Evolutionary conservation across 2,329 filamentous ascomycete species (phyloP).

Genomic region (Neurospora crassa): DNA sequence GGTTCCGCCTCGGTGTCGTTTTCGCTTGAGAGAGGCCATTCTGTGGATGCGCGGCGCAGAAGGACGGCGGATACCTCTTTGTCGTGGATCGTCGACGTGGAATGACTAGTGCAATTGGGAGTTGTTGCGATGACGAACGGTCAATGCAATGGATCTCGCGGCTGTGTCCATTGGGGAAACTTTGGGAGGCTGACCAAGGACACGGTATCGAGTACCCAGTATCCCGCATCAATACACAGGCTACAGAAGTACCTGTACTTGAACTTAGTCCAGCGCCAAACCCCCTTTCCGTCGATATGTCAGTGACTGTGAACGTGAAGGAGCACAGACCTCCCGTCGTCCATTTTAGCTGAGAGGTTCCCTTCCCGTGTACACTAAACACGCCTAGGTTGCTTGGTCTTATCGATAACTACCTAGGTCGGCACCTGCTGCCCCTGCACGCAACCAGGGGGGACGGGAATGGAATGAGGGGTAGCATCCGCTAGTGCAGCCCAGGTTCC

Average conservation of each 20-base stretch:
- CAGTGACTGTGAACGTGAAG: background rate
- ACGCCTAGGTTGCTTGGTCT: background rate
- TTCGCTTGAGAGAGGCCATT: constrained; percentile 25
- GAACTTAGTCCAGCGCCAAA: background rate
- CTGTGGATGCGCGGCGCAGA: background rate
- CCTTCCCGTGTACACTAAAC: background rate
- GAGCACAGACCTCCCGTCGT: background rate
- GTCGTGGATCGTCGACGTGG: background rate
- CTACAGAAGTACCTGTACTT: background rate
- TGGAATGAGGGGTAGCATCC: background rate
- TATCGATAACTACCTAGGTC: background rate
- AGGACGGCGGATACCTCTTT: background rate
- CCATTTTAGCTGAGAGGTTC: background rate
- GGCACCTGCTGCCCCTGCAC: background rate
- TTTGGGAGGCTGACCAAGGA: background rate
- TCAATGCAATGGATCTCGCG: background rate
- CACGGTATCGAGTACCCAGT: background rate
- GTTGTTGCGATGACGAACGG: background rate
- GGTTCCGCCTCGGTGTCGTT: constrained; percentile 17
- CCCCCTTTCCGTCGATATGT: background rate
- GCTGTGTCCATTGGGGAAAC: background rate
- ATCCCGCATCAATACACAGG: background rate
- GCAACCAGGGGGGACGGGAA: background rate
- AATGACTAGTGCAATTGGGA: background rate
- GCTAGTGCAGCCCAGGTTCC: background rate